Conservation (phyloP, 163 green algal species). For the Chloromonas sp. region DNA sequence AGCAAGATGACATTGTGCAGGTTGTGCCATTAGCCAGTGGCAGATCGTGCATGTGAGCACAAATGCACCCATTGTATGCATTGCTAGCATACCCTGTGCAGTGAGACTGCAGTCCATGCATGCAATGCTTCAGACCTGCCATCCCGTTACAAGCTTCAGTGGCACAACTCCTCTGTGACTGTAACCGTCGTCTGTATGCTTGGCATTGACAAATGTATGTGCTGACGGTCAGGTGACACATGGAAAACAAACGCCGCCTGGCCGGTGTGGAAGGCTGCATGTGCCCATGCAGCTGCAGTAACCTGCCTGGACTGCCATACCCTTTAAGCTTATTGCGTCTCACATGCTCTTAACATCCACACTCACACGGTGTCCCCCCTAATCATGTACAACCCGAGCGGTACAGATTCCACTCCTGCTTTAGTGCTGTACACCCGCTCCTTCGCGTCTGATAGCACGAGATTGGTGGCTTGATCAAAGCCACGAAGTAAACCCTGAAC, state of each 20-base stretch:
- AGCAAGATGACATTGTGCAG: too few species aligned
- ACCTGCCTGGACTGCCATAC: not conserved
- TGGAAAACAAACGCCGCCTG: not conserved
- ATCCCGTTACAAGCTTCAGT: too few species aligned
- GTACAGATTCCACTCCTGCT: slow-evolving; percentile 73
- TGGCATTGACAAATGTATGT: too few species aligned
- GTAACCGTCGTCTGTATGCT: too few species aligned
- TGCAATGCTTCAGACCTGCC: too few species aligned
- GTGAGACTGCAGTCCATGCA: too few species aligned
- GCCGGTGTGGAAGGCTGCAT: too few species aligned
- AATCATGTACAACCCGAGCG: slow-evolving; percentile 85
- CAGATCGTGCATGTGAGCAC: too few species aligned
- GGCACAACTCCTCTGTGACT: too few species aligned
- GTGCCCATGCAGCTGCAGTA: not conserved
- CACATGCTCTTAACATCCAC: not conserved
- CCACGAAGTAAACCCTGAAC: slow-evolving; percentile 74
- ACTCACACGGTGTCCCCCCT: slow-evolving; percentile 93
- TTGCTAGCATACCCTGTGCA: too few species aligned
- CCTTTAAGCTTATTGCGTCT: not conserved
- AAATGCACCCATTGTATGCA: too few species aligned
- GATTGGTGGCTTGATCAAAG: slow-evolving; percentile 91
- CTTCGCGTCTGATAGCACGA: slow-evolving; percentile 86
- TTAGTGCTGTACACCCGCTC: slow-evolving; percentile 88
- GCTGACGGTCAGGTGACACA: not conserved
- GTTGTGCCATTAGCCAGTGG: too few species aligned